Percentiles rank a stretch among this genome's conserved stretches.
phyloP scores from a whole-genome alignment of 495 filamentous ascomycete species.

The Aspergillus bridgeri region DNA sequence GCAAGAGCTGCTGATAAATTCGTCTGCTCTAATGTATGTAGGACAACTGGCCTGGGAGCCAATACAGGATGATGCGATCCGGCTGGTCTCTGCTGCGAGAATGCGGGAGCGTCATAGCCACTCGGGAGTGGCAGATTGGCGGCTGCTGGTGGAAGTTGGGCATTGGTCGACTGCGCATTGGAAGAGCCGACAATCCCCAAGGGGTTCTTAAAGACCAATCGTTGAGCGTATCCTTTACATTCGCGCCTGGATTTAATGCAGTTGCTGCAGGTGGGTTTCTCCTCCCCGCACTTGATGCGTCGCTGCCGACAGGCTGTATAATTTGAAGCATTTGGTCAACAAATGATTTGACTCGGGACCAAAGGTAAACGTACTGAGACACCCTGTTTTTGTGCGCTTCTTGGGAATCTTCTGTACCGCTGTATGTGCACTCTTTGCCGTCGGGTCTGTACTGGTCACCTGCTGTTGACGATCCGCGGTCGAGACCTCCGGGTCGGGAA shows the following conservation, averaged over 20 bases:
- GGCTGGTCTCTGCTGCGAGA: constrained; percentile 31
- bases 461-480: constrained; percentile 1
- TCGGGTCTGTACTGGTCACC: constrained; percentile 1
- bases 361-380: constrained; percentile 67
- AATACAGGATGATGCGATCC: constrained; percentile 33
- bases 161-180: constrained; percentile 23
- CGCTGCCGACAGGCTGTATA: constrained; percentile 80
- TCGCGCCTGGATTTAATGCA: constrained; percentile 92
- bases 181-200: constrained; percentile 55
- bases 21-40: constrained; percentile 14
- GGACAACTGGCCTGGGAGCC: constrained; percentile 29
- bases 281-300: constrained; percentile 96
- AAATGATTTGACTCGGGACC: not conserved
- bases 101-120: constrained; percentile 18
- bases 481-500: not conserved
- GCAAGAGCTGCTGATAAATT: not conserved
- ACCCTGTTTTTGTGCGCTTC: constrained; percentile 94
- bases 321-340: constrained; percentile 12
- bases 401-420: constrained; percentile 28
- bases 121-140: constrained; percentile 19
- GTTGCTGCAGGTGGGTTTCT: constrained; percentile 84
- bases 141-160: constrained; percentile 21
- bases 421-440: constrained; percentile 15
- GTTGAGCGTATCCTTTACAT: constrained; percentile 93
- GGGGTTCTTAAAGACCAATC: constrained; percentile 89